Evolutionary conservation across 192 early-diverging fungal species (phyloP).

Genomic region (Entomortierella parvispora): DNA sequence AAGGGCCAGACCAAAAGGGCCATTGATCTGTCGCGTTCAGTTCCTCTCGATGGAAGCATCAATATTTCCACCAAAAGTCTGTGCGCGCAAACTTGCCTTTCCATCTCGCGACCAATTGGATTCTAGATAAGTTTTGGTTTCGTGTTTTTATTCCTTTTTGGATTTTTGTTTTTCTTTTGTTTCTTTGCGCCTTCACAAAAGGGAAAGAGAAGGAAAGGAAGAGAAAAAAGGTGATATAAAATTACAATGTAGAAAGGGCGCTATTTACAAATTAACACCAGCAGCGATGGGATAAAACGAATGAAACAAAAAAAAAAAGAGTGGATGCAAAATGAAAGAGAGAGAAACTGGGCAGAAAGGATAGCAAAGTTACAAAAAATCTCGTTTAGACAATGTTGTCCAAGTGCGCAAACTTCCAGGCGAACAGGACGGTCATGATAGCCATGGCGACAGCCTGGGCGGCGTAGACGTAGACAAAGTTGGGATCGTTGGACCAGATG

Average conservation of each 20-base stretch:
- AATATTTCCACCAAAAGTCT: too few species aligned
- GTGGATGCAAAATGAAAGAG: neutral
- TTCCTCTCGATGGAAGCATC: too few species aligned
- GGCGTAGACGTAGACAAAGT: conserved; percentile 68
- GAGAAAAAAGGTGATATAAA: conserved; percentile 1
- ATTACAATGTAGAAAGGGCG: conserved; percentile 8
- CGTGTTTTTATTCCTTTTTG: neutral
- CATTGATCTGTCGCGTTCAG: too few species aligned
- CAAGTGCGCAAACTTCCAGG: conserved; percentile 63
- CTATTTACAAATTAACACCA: conserved; percentile 14
- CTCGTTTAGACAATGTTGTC: conserved; percentile 50
- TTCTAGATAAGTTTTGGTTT: too few species aligned
- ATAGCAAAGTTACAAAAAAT: neutral
- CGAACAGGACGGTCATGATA: conserved; percentile 58
- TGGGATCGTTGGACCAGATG: conserved; percentile 62
- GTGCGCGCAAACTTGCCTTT: too few species aligned
- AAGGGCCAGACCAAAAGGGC: too few species aligned
- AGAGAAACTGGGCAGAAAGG: neutral
- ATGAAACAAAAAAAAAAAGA: neutral
- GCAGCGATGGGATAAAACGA: neutral
- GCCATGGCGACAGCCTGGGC: conserved; percentile 58
- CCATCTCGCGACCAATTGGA: too few species aligned
- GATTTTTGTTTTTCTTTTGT: neutral
- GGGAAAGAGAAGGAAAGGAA: neutral
- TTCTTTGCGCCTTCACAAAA: neutral